Percentiles rank a stretch among this genome's conserved stretches.
phyloP scores from a whole-genome alignment of 83 land plant genomes.

The Diphasiastrum complanatum region DNA sequence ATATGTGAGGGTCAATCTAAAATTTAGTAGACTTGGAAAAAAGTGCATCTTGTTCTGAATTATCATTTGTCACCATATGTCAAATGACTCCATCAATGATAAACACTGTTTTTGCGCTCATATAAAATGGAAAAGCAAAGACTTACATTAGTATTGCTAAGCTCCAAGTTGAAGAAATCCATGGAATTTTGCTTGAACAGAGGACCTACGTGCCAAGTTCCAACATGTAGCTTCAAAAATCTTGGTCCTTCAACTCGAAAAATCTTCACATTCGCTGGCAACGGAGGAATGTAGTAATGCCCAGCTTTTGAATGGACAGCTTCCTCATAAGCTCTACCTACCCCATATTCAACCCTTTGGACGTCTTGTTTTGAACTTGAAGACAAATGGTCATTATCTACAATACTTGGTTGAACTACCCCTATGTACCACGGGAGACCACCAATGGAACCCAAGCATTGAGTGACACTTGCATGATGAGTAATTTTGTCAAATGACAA shows the following conservation, averaged over 20 bases:
- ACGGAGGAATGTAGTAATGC: conserved; percentile 65
- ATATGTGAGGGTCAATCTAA: too few species aligned
- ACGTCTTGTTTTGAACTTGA: too few species aligned
- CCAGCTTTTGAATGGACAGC: conserved; percentile 45
- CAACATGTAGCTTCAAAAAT: conserved; percentile 71
- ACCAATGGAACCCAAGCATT: conserved; percentile 68
- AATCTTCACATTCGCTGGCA: conserved; percentile 48
- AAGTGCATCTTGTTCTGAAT: too few species aligned
- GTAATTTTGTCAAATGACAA: conserved; percentile 56
- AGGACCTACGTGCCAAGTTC: conserved; percentile 94
- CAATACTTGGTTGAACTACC: conserved; percentile 60
- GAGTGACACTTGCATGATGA: conserved; percentile 86
- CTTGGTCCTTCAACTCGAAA: conserved; percentile 62
- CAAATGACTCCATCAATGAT: too few species aligned
- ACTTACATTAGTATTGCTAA: conserved; percentile 81
- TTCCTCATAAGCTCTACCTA: neutral
- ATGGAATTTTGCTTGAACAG: conserved; percentile 44
- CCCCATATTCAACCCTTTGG: neutral
- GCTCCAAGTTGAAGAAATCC: conserved; percentile 88
- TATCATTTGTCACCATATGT: too few species aligned
- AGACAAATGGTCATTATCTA: conserved; percentile 26
- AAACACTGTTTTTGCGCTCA: too few species aligned
- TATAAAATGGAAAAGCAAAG: conserved; percentile 3
- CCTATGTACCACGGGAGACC: conserved; percentile 77
- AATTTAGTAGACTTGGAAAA: too few species aligned